Evolutionary conservation across 1,139 yeast species (phyloP).

Genomic region (Nakaseomyces bracarensis): DNA sequence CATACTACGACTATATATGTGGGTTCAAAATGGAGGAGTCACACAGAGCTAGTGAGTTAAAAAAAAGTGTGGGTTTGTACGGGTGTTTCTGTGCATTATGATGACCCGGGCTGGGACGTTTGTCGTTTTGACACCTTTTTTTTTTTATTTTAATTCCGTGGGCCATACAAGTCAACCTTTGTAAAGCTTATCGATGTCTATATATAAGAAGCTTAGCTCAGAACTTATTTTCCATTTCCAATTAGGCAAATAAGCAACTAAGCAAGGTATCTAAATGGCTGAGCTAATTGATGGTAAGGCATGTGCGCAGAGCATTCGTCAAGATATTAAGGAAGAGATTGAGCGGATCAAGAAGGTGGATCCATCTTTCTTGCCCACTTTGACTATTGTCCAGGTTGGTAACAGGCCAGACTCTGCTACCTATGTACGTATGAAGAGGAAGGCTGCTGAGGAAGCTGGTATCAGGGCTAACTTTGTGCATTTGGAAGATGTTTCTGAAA

Average conservation of each 20-base stretch:
- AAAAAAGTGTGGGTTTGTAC: not conserved
- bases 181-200: no score
- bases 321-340: conserved; percentile 45
- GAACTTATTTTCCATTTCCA: not conserved
- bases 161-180: not conserved
- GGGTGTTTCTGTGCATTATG: not conserved
- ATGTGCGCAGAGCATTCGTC: conserved; percentile 50
- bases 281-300: conserved; percentile 59
- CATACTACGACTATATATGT: not conserved
- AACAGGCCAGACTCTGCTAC: conserved; percentile 69
- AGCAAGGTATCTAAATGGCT: no score
- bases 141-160: not conserved
- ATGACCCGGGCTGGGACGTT: no score
- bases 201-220: no score
- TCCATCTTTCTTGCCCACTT: conserved; percentile 51
- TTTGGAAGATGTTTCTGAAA: conserved; percentile 49
- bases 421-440: conserved; percentile 65
- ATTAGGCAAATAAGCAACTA: no score
- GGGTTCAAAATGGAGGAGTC: conserved; percentile 1
- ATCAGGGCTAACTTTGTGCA: conserved; percentile 63
- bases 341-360: conserved; percentile 44
- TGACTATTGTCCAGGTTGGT: conserved; percentile 70
- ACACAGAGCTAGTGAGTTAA: not conserved
- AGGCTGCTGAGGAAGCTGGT: conserved; percentile 76
- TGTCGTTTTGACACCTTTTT: not conserved